Evolutionary conservation across 148 eudicot species (phyloP).

Genomic region (Pouteria glomerata): DNA sequence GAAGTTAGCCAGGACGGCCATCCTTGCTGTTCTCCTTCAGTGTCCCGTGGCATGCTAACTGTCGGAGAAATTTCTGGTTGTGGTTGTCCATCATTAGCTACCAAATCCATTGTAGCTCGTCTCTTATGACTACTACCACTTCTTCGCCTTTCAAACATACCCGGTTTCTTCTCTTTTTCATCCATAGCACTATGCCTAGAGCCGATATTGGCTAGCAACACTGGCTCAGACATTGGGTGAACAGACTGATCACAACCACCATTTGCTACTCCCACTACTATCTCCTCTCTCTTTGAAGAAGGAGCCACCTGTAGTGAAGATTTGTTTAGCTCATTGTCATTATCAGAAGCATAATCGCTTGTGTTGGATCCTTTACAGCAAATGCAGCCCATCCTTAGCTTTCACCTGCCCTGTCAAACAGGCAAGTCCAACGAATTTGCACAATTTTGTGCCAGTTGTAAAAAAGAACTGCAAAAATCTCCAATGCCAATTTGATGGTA

Average conservation of each 20-base stretch:
- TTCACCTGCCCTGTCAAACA: constrained; percentile 10
- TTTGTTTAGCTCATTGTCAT: constrained; percentile 23
- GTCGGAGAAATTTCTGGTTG: too few species aligned
- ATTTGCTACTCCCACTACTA: constrained; percentile 41
- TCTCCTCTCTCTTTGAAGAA: constrained; percentile 31
- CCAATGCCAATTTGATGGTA: neutral
- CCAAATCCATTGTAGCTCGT: constrained; percentile 16
- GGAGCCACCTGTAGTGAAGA: constrained; percentile 25
- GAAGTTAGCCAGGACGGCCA: constrained; percentile 85
- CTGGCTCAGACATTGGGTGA: constrained; percentile 23
- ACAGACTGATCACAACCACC: too few species aligned
- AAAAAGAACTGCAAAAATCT: constrained; percentile 3
- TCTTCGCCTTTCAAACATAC: constrained; percentile 26
- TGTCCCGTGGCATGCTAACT: constrained; percentile 30
- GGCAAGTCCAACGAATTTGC: too few species aligned
- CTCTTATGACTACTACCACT: constrained; percentile 37
- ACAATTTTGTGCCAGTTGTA: too few species aligned
- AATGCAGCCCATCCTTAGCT: constrained; percentile 57
- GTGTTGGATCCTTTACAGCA: constrained; percentile 50
- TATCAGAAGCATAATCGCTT: constrained; percentile 26
- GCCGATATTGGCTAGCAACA: constrained; percentile 32
- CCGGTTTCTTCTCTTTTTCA: constrained; percentile 24
- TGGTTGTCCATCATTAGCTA: too few species aligned
- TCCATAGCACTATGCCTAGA: constrained; percentile 26
- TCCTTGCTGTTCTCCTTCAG: constrained; percentile 40